Evolutionary conservation across 2,329 filamentous ascomycete species (phyloP).

Genomic region (Penicillium polonicum): DNA sequence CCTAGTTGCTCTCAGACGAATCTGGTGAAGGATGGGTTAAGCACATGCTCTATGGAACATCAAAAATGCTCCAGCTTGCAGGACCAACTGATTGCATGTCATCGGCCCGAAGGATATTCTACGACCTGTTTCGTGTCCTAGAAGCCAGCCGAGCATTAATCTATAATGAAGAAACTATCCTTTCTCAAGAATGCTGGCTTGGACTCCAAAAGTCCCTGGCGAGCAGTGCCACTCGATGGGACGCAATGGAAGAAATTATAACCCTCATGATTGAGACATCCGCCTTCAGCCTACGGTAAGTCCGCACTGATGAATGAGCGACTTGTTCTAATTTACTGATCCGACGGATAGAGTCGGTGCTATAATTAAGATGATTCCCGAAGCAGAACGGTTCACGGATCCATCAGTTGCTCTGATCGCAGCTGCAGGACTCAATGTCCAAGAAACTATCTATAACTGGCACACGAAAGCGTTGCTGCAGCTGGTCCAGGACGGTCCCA

Average conservation of each 20-base stretch:
- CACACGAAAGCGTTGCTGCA: background rate
- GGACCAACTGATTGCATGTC: slow-evolving; percentile 5
- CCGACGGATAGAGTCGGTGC: background rate
- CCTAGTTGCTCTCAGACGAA: slow-evolving; percentile 2
- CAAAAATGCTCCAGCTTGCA: slow-evolving; percentile 6
- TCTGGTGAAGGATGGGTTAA: slow-evolving; percentile 9
- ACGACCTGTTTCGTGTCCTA: slow-evolving; percentile 9
- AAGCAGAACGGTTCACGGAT: background rate
- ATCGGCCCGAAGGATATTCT: slow-evolving; percentile 1
- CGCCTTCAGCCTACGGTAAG: background rate
- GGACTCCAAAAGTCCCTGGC: background rate
- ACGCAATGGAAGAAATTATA: background rate
- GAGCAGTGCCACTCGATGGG: background rate
- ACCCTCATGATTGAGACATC: background rate
- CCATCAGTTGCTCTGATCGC: background rate
- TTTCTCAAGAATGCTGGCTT: background rate
- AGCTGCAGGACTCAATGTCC: background rate
- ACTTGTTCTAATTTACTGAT: background rate
- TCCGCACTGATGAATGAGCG: background rate
- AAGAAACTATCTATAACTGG: background rate
- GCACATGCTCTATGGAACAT: slow-evolving; percentile 11
- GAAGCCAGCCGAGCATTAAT: slow-evolving; percentile 7
- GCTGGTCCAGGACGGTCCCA: background rate
- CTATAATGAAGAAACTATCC: slow-evolving; percentile 6
- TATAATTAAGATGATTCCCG: background rate